phyloP scores from a whole-genome alignment of 352 stramenopile species.

The Phytophthora pistaciae region DNA sequence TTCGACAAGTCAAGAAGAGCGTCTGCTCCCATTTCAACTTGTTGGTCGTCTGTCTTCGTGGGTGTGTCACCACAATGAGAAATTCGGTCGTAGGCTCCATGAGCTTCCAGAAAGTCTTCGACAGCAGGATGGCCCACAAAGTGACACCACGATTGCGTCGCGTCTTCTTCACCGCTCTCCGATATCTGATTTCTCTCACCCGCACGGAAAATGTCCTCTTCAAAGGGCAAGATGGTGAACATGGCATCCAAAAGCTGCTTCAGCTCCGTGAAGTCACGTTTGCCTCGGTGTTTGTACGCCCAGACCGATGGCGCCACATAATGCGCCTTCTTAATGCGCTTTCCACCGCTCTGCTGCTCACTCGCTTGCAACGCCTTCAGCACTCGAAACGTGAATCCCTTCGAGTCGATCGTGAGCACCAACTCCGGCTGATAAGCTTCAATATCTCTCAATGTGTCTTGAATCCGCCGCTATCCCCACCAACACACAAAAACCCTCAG shows the following conservation, averaged over 20 bases:
- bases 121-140: conserved; percentile 79
- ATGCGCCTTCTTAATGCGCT: conserved; percentile 59
- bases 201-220: conserved; percentile 56
- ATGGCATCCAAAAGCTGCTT: conserved; percentile 60
- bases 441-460: conserved; percentile 68
- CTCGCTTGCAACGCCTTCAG: conserved; percentile 47
- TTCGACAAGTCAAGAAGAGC: conserved; percentile 43
- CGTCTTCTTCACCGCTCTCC: not conserved
- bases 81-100: conserved; percentile 42
- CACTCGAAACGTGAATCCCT: conserved; percentile 79
- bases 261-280: conserved; percentile 48
- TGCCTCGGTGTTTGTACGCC: conserved; percentile 69
- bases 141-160: conserved; percentile 44
- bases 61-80: not conserved
- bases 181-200: not conserved
- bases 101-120: conserved; percentile 71
- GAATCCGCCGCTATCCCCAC: conserved; percentile 44
- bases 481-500: conserved; percentile 3
- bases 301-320: conserved; percentile 85
- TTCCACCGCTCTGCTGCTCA: conserved; percentile 3
- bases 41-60: not conserved
- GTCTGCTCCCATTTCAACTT: conserved; percentile 10
- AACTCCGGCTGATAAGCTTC: conserved; percentile 55
- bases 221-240: conserved; percentile 80
- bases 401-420: conserved; percentile 85